phyloP scores from a whole-genome alignment of 73 alveolate genomes.

The Halteria grandinella region DNA sequence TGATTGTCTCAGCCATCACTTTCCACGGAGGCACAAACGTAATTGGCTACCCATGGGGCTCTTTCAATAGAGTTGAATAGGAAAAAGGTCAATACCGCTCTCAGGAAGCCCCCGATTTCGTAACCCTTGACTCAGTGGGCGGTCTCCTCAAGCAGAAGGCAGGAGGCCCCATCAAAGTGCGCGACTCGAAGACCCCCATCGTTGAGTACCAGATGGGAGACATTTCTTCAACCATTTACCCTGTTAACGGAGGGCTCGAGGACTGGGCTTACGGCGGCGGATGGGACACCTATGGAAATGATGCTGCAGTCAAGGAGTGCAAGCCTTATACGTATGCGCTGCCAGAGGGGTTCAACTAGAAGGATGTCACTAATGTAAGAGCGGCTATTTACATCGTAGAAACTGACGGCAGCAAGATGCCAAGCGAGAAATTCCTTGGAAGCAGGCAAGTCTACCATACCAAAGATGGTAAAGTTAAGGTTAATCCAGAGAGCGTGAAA shows the following conservation, averaged over 20 bases:
- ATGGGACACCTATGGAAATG: constrained; percentile 79
- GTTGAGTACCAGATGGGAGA: constrained; percentile 78
- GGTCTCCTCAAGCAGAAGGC: constrained; percentile 74
- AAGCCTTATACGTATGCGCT: constrained; percentile 77
- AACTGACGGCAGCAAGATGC: constrained; percentile 75
- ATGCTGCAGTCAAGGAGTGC: constrained; percentile 81
- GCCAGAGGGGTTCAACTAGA: constrained; percentile 13
- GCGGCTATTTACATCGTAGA: constrained; percentile 82
- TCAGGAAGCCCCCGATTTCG: constrained; percentile 94
- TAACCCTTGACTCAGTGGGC: constrained; percentile 75
- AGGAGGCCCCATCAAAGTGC: neutral
- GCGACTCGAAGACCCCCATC: neutral
- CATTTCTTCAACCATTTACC: constrained; percentile 86
- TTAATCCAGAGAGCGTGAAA: constrained; percentile 18
- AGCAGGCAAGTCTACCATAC: constrained; percentile 2
- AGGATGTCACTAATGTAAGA: constrained; percentile 65
- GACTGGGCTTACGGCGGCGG: constrained; percentile 99
- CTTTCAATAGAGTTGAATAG: constrained; percentile 64
- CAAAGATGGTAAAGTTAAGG: neutral
- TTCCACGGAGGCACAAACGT: constrained; percentile 95
- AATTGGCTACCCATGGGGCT: constrained; percentile 97
- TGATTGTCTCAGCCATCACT: constrained; percentile 83
- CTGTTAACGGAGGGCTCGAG: constrained; percentile 95
- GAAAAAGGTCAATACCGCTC: neutral
- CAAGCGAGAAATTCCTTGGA: constrained; percentile 64